These are phyloP conservation scores for Pseudopyricularia javanii DNA, from an alignment of 2,329 filamentous ascomycete genomes.

Conservation along the genomic window DNA sequence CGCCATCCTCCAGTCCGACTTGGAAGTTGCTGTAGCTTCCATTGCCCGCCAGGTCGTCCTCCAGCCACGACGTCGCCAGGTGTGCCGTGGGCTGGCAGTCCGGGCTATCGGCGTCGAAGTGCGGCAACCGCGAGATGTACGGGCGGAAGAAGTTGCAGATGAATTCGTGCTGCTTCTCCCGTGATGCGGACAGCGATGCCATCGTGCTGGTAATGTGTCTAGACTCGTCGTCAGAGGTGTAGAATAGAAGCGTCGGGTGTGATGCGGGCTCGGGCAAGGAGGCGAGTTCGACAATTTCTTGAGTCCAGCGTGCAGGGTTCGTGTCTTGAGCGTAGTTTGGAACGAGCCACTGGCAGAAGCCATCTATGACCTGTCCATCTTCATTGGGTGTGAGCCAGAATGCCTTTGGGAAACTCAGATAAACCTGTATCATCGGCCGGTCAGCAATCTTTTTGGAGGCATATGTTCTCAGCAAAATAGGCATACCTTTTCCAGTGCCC, in stretches of 20 bases:
- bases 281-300: slow-evolving; percentile 67
- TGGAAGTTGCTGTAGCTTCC: slow-evolving; percentile 84
- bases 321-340: slow-evolving; percentile 53
- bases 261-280: slow-evolving; percentile 43
- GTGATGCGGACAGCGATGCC: slow-evolving; percentile 21
- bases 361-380: slow-evolving; percentile 33
- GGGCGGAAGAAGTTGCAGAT: slow-evolving; percentile 60
- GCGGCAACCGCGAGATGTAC: slow-evolving; percentile 64
- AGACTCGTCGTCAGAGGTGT: slow-evolving; percentile 55
- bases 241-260: slow-evolving; percentile 80
- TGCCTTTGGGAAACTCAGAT: slow-evolving; percentile 58
- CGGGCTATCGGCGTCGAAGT: slow-evolving; percentile 41
- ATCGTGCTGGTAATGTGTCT: slow-evolving; percentile 35
- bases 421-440: slow-evolving; percentile 22
- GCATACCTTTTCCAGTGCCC: slow-evolving; percentile 56
- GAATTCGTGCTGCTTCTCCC: slow-evolving; percentile 35
- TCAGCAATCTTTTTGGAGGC: too few relatives aligned
- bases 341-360: slow-evolving; percentile 65
- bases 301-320: slow-evolving; percentile 56
- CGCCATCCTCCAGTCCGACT: slow-evolving; percentile 56
- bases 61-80: slow-evolving; percentile 65
- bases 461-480: background rate
- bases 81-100: slow-evolving; percentile 51
- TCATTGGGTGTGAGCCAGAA: slow-evolving; percentile 52
- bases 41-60: slow-evolving; percentile 66